A percentile compares a stretch with the other conserved stretches of the same genome.
These are phyloP conservation scores for Acanthochlamys bracteata DNA, from an alignment of 106 monocot genomes.

Conservation along the genomic window DNA sequence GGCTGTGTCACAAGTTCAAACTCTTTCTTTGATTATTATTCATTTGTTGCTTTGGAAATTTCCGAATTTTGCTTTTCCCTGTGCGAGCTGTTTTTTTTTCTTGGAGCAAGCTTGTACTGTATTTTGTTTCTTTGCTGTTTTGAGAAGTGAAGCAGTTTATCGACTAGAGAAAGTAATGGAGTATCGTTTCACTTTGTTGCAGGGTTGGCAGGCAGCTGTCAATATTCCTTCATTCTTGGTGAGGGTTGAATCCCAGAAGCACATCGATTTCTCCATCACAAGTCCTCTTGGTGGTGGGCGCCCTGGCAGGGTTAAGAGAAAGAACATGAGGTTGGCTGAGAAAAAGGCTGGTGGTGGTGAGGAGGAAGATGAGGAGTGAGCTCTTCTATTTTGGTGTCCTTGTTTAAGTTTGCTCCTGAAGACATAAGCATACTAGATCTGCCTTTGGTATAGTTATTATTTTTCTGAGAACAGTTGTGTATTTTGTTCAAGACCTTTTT, in stretches of 20 bases:
- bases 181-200: constrained; percentile 3
- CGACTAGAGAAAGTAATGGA: neutral
- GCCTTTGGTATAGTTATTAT: too few relatives aligned
- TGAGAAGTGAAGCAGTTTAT: neutral
- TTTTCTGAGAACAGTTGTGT: too few relatives aligned
- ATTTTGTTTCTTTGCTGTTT: neutral
- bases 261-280: constrained; percentile 79
- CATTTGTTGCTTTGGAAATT: neutral
- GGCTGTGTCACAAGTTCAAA: neutral
- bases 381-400: constrained; percentile 1
- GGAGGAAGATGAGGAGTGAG: constrained; percentile 65
- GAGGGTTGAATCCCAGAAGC: constrained; percentile 71
- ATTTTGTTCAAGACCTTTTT: too few relatives aligned
- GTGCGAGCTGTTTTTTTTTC: neutral
- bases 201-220: constrained; percentile 81
- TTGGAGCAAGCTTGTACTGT: neutral
- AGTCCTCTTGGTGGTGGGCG: constrained; percentile 73
- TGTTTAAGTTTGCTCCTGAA: too few relatives aligned
- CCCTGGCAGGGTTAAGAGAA: constrained; percentile 75
- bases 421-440: too few relatives aligned
- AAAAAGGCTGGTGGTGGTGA: constrained; percentile 68
- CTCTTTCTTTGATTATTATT: neutral
- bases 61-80: neutral
- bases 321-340: constrained; percentile 53
- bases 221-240: constrained; percentile 94